Evolutionary conservation across 2,329 filamentous ascomycete genomes (phyloP), one percentile per base, ranked within the genome.

Genomic region (Neonectria faginata): DNA sequence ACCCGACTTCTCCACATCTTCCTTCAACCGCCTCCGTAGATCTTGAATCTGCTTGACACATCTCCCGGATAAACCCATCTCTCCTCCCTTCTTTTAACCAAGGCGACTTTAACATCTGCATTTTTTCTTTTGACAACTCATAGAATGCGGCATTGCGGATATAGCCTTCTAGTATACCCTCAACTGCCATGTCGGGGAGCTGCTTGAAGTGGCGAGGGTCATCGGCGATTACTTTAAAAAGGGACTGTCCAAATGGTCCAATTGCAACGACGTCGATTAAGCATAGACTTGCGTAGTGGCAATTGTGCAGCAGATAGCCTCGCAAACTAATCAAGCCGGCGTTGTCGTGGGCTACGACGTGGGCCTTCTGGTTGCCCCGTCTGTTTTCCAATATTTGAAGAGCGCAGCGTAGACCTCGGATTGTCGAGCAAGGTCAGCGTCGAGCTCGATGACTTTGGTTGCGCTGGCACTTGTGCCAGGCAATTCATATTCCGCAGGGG

Each of bases 291-390:
- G 70, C 73, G 62, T 79, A 83, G 0, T 76, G 61, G 11, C 75
- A 76, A 3, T 66, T 72, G 55, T 83, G 79, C 0, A 82, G 50
- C 0, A 84, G 67, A 54, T 79, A 73, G 0, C 77, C 77, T 2
- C 81, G 77, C 5, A 84, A 53, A 20, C 74, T 75, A 45, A 83
- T 77, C 10, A 82, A 61, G 0, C 82, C 82, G 1, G 75, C 82
- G 39, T 83, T 78, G 31, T 84, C 82, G 62, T 84, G 82, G 0
- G 82, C 81, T 1, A 84, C 65, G 0, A 84, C 72, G 57, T 81
- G 77, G 0, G 81, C 75, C 16, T 69, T 71, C 4, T 60, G 67
- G 5, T 60, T 62, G 12, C 44, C 48, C 73, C 74, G 7, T 66
- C 41, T 9, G 69, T 29, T 5, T 72, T 53, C 76, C 81, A 80